These are phyloP conservation scores for Coniella lustricola DNA, from an alignment of 2,329 filamentous ascomycete species.

Conservation along the genomic window DNA sequence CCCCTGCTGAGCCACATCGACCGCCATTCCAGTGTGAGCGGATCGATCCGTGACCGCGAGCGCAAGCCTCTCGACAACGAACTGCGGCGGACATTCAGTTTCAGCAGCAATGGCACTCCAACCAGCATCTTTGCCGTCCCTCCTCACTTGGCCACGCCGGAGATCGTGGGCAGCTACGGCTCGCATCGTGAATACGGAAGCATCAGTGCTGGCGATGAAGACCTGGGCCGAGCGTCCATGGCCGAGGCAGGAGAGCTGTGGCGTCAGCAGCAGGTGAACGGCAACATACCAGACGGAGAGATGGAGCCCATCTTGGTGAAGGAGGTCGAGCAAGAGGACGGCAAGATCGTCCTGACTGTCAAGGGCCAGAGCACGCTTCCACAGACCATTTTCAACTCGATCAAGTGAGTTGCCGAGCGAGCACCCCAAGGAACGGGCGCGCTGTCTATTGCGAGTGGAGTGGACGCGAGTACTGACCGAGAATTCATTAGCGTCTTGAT, in stretches of 20 bases:
- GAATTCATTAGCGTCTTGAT: constrained; percentile 58
- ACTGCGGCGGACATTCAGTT: constrained; percentile 27
- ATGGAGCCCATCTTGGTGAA: constrained; percentile 76
- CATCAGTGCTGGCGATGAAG: constrained; percentile 31
- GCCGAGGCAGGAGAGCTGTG: constrained; percentile 43
- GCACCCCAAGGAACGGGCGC: not conserved
- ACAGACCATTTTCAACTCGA: constrained; percentile 94
- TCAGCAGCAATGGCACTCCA: constrained; percentile 26
- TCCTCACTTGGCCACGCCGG: constrained; percentile 58
- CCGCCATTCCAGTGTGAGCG: constrained; percentile 17
- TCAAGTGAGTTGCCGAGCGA: constrained; percentile 51
- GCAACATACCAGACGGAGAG: constrained; percentile 48
- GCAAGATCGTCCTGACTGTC: constrained; percentile 74
- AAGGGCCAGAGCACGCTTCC: constrained; percentile 92
- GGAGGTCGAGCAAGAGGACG: constrained; percentile 73
- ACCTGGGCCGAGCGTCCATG: constrained; percentile 35
- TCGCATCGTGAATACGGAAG: constrained; percentile 51
- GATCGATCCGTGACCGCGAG: constrained; percentile 38
- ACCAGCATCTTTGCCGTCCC: constrained; percentile 51
- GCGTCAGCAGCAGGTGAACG: constrained; percentile 43
- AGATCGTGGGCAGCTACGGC: constrained; percentile 65
- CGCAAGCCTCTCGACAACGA: constrained; percentile 40
- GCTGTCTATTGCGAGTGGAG: not conserved
- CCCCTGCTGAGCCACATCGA: constrained; percentile 9
- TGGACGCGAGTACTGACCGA: constrained; percentile 9